phyloP scores from a whole-genome alignment of 768 basidiomycete species.

The Tulasnella sp. region DNA sequence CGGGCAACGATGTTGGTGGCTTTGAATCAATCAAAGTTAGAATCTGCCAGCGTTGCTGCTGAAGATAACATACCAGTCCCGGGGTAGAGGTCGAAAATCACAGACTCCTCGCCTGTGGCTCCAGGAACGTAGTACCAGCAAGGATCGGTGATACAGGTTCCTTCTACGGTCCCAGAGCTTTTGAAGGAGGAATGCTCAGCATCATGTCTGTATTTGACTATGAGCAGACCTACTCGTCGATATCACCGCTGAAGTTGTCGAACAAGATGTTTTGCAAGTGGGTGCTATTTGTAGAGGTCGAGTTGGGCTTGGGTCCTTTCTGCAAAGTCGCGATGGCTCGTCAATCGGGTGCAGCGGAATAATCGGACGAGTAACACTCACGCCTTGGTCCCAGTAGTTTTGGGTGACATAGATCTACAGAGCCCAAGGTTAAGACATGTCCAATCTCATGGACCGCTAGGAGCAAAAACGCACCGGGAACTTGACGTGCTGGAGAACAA shows the following conservation, averaged over 20 bases:
- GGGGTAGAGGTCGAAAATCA: conserved; percentile 51
- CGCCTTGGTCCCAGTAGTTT: conserved; percentile 57
- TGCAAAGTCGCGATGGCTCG: background rate
- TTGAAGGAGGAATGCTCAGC: background rate
- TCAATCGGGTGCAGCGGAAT: background rate
- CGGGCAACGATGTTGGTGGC: conserved; percentile 46
- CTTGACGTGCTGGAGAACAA: conserved; percentile 40
- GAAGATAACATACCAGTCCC: conserved; percentile 37
- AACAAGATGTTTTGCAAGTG: conserved; percentile 50
- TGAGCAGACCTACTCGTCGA: conserved; percentile 35
- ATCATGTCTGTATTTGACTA: background rate
- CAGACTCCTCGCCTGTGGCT: conserved; percentile 45
- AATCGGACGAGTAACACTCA: background rate
- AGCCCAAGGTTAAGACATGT: background rate
- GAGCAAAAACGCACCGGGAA: conserved; percentile 28
- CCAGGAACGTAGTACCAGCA: conserved; percentile 46
- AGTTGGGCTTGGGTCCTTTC: conserved; percentile 37
- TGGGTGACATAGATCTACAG: conserved; percentile 39
- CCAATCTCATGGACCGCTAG: background rate
- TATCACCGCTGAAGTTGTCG: conserved; percentile 45
- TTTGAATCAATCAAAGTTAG: conserved; percentile 23
- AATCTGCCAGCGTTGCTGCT: background rate
- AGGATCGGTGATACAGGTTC: conserved; percentile 50
- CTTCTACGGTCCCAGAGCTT: conserved; percentile 35
- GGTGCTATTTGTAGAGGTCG: conserved; percentile 44